phyloP scores from a whole-genome alignment of 225 moss, liverwort and hornwort genomes.

The Rhytidiadelphus loreus region DNA sequence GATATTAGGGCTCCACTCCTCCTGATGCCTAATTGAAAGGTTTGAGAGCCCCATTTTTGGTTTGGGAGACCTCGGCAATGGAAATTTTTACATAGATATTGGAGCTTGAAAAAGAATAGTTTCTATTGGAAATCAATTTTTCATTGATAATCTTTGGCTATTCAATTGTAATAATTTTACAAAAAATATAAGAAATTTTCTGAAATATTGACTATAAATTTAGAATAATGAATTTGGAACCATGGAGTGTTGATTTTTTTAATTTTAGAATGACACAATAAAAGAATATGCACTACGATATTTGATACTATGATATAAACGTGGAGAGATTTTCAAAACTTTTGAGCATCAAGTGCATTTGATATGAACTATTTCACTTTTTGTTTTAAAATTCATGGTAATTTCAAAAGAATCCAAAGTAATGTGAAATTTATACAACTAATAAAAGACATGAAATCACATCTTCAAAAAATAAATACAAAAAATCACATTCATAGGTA shows the following conservation, averaged over 20 bases:
- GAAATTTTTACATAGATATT: background rate
- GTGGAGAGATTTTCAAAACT: background rate
- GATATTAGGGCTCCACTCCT: accelerated
- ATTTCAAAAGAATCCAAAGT: background rate
- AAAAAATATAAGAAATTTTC: background rate
- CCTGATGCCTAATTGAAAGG: accelerated
- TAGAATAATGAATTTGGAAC: background rate
- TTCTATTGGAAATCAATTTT: background rate
- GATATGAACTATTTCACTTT: background rate
- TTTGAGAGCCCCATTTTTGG: background rate
- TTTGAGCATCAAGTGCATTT: background rate
- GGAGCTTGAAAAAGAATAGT: accelerated
- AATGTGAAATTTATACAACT: background rate
- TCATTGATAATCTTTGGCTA: background rate
- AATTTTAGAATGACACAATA: background rate
- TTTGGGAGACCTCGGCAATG: accelerated
- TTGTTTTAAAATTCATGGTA: background rate
- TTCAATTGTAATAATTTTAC: background rate
- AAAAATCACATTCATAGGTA: background rate
- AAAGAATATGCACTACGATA: background rate
- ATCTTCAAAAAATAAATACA: background rate
- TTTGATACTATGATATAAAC: background rate
- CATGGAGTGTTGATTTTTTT: accelerated
- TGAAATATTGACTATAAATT: background rate
- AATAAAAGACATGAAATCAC: background rate